Percentiles rank a stretch among this genome's conserved stretches.
phyloP scores from a whole-genome alignment of 2,329 filamentous ascomycete species.

The Moelleriella libera region DNA sequence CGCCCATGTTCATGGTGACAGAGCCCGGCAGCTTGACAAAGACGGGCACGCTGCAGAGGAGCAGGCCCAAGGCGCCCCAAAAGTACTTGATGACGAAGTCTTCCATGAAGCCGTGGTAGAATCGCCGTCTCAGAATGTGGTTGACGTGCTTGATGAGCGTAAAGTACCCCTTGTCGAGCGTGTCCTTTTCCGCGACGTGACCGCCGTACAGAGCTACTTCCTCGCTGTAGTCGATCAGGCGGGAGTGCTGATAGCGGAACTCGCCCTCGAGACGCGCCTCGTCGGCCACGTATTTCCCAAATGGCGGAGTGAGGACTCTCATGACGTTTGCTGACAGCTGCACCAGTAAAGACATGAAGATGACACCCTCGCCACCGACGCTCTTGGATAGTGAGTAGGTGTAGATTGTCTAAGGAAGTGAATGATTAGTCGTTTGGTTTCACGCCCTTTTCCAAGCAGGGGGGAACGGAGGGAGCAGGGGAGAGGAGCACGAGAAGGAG shows the following conservation, averaged over 20 bases:
- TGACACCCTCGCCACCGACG: slow-evolving; percentile 89
- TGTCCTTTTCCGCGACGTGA: slow-evolving; percentile 90
- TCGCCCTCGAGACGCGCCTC: slow-evolving; percentile 91
- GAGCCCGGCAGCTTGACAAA: slow-evolving; percentile 84
- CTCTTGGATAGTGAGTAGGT: slow-evolving; percentile 87
- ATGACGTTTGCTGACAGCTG: slow-evolving; percentile 87
- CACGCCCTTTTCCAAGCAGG: no score
- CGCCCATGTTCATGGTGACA: slow-evolving; percentile 50
- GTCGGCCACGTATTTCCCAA: slow-evolving; percentile 94
- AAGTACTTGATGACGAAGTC: slow-evolving; percentile 99
- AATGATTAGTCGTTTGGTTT: no score
- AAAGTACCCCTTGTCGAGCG: slow-evolving; percentile 95
- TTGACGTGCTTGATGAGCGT: slow-evolving; percentile 99
- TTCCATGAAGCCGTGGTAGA: slow-evolving; percentile 99
- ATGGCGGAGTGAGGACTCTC: slow-evolving; percentile 87
- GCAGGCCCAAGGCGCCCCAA: slow-evolving; percentile 84
- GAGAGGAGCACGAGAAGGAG: no score
- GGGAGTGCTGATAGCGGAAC: slow-evolving; percentile 87
- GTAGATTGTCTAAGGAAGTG: slow-evolving; percentile 83
- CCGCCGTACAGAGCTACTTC: slow-evolving; percentile 87
- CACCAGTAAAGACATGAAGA: slow-evolving; percentile 89
- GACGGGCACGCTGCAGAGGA: slow-evolving; percentile 88
- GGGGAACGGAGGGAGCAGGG: no score
- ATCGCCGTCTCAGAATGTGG: slow-evolving; percentile 73
- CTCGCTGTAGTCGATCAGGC: slow-evolving; percentile 90